A percentile compares a stretch with the other conserved stretches of the same genome.
Conservation (phyloP, 306 rosid species). For the Neltuma alba region DNA sequence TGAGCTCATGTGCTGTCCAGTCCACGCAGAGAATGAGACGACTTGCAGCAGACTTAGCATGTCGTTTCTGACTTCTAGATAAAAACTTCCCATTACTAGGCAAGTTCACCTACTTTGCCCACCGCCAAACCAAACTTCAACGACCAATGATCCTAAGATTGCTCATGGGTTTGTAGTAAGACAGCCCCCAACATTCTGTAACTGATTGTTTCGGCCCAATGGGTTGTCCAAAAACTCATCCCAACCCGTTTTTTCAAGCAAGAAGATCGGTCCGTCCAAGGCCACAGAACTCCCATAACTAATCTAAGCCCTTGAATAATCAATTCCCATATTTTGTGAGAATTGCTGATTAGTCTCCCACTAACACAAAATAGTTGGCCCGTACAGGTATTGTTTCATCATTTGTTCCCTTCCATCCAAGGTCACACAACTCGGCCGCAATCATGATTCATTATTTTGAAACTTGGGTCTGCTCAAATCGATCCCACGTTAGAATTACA, state of each 20-base stretch:
- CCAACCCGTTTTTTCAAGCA: too few relatives aligned
- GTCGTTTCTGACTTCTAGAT: too few relatives aligned
- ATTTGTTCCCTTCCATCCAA: neutral
- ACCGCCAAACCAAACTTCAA: too few relatives aligned
- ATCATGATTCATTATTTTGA: slow-evolving; percentile 26
- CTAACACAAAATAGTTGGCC: slow-evolving; percentile 14
- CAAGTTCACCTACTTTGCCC: too few relatives aligned
- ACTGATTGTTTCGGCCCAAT: neutral
- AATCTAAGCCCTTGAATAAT: neutral
- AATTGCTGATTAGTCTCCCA: neutral
- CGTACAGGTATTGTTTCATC: neutral
- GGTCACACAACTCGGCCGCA: slow-evolving; percentile 25
- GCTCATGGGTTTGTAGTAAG: too few relatives aligned
- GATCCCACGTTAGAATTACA: neutral
- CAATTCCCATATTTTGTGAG: neutral
- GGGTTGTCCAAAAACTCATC: neutral
- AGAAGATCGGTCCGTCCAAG: too few relatives aligned
- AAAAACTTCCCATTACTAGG: too few relatives aligned
- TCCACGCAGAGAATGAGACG: too few relatives aligned
- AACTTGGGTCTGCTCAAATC: neutral
- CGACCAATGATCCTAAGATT: too few relatives aligned
- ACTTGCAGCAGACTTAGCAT: too few relatives aligned
- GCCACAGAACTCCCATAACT: too few relatives aligned
- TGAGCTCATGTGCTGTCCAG: too few relatives aligned
- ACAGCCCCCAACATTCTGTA: neutral